A percentile compares a stretch with the other conserved stretches of the same genome.
Conservation (phyloP, 2,329 filamentous ascomycete genomes). For the Colletotrichum tropicale region DNA sequence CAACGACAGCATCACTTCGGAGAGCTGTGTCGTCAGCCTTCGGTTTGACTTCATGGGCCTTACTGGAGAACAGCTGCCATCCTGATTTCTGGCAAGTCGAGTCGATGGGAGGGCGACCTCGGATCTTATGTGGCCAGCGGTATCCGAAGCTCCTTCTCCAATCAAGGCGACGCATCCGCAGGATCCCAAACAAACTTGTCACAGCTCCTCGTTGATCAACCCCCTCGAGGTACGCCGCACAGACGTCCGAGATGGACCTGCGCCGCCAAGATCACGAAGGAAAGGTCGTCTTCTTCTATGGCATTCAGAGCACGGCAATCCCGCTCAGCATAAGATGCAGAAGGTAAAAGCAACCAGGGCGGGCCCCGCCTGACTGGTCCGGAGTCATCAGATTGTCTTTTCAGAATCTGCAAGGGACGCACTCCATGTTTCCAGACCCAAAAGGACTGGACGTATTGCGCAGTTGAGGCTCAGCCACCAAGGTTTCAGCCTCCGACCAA, state of each 20-base stretch:
- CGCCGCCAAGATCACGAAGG: background rate
- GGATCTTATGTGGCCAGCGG: background rate
- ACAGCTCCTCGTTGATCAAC: slow-evolving; percentile 13
- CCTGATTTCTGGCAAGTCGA: background rate
- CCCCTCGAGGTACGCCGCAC: background rate
- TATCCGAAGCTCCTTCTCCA: background rate
- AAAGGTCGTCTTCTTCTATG: background rate
- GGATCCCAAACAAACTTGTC: slow-evolving; percentile 19
- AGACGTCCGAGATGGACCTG: background rate
- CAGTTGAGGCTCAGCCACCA: slow-evolving; percentile 8
- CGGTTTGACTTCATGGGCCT: background rate
- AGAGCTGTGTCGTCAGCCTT: background rate
- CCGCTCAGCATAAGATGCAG: background rate
- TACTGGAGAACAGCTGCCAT: background rate
- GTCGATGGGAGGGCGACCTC: background rate
- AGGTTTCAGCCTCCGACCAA: slow-evolving; percentile 18
- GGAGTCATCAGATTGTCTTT: background rate
- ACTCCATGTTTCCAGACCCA: background rate
- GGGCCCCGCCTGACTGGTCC: background rate
- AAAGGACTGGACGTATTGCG: background rate
- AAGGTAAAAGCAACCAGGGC: background rate
- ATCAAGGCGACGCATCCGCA: background rate
- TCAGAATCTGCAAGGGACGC: slow-evolving; percentile 14
- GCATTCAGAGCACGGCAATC: background rate
- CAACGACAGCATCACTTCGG: background rate